Percentiles rank a stretch among this genome's conserved stretches.
These are phyloP conservation scores for Solanum medicagineum DNA, from an alignment of 257 asterid species.

Conservation along the genomic window DNA sequence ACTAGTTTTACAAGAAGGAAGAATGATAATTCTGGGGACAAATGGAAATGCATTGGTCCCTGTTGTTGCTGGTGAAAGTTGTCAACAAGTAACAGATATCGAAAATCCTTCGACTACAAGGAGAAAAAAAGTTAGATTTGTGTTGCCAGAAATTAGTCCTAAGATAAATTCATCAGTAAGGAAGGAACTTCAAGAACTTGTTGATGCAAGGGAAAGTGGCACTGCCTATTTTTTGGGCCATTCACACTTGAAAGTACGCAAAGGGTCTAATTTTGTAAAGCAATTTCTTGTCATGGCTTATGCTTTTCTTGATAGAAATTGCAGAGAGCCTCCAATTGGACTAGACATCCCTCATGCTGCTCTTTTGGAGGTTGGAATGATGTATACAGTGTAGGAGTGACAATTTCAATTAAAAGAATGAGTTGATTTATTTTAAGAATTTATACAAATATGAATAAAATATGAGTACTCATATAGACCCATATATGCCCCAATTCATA, in stretches of 20 bases:
- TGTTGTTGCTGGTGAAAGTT: slow-evolving; percentile 1
- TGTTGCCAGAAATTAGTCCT: slow-evolving; percentile 52
- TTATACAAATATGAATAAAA: too few species aligned
- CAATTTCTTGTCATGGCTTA: slow-evolving; percentile 37
- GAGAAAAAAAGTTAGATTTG: slow-evolving; percentile 51
- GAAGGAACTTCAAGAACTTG: slow-evolving; percentile 56
- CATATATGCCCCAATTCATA: too few species aligned
- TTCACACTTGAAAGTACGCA: slow-evolving; percentile 51
- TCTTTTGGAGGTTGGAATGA: slow-evolving; percentile 73
- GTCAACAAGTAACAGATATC: neutral
- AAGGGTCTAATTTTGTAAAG: slow-evolving; percentile 62
- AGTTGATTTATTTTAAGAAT: too few species aligned
- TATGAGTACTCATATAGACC: too few species aligned
- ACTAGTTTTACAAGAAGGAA: slow-evolving; percentile 41
- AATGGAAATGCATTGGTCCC: slow-evolving; percentile 47
- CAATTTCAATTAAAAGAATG: too few species aligned
- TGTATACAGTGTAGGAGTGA: slow-evolving; percentile 25
- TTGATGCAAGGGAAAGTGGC: slow-evolving; percentile 80
- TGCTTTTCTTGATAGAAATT: slow-evolving; percentile 62
- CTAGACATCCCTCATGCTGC: slow-evolving; percentile 83
- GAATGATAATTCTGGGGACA: slow-evolving; percentile 60
- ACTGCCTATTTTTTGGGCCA: slow-evolving; percentile 79
- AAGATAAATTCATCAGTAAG: slow-evolving; percentile 36
- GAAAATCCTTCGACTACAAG: slow-evolving; percentile 10
- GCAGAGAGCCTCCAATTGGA: slow-evolving; percentile 70